Conservation (phyloP, 768 basidiomycete genomes). For the Hydnomerulius pinastri region DNA sequence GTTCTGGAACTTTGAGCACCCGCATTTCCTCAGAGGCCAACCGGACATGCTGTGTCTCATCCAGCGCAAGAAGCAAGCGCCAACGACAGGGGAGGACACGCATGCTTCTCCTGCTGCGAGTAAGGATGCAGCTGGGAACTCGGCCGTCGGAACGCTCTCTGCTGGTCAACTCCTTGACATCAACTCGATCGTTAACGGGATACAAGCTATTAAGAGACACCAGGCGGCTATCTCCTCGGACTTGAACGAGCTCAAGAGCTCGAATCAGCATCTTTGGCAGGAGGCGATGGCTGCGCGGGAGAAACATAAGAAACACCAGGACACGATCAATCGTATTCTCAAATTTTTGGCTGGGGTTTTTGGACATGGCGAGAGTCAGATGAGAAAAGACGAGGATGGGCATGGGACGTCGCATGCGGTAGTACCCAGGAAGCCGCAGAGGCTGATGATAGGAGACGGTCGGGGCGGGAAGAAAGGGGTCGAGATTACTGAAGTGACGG, state of each 20-base stretch:
- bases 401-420: slow-evolving; percentile 42
- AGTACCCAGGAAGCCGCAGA: slow-evolving; percentile 49
- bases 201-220: slow-evolving; percentile 86
- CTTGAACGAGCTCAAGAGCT: slow-evolving; percentile 82
- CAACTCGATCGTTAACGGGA: slow-evolving; percentile 76
- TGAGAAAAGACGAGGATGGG: slow-evolving; percentile 33
- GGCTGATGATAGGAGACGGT: slow-evolving; percentile 70
- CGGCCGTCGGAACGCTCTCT: slow-evolving; percentile 31
- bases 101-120: slow-evolving; percentile 14
- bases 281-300: slow-evolving; percentile 79
- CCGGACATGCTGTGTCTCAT: slow-evolving; percentile 87
- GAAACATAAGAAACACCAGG: slow-evolving; percentile 89
- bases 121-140: slow-evolving; percentile 18
- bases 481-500: slow-evolving; percentile 38
- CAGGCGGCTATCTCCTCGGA: slow-evolving; percentile 92
- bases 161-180: slow-evolving; percentile 69
- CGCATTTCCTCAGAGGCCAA: slow-evolving; percentile 85
- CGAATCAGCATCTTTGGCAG: slow-evolving; percentile 91
- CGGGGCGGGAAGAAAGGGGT: slow-evolving; percentile 37
- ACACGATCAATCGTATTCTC: slow-evolving; percentile 94
- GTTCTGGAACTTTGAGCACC: slow-evolving; percentile 90
- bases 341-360: slow-evolving; percentile 95
- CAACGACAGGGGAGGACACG: slow-evolving; percentile 33
- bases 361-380: slow-evolving; percentile 51
- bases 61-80: slow-evolving; percentile 73